A percentile compares a stretch with the other conserved stretches of the same genome.
Conservation (phyloP, 371 early-diverging fungal species). For the Apophysomyces ossiformis region DNA sequence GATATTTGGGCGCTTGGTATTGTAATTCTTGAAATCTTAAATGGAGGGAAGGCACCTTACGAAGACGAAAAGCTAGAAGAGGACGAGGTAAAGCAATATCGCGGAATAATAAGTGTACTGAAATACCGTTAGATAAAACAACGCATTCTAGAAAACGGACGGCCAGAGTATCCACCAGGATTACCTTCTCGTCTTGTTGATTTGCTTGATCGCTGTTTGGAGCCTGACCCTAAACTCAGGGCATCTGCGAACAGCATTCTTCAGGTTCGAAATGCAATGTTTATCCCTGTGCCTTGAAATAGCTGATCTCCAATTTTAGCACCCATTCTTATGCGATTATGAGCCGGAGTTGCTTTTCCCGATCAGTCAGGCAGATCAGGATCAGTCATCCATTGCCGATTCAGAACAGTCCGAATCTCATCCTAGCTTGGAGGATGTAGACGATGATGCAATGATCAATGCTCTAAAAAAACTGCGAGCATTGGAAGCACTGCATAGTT, state of each 20-base stretch:
- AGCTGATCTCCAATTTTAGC: constrained; percentile 25
- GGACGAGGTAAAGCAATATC: constrained; percentile 39
- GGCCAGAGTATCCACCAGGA: constrained; percentile 42
- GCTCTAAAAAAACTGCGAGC: constrained; percentile 29
- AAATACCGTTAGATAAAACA: constrained; percentile 45
- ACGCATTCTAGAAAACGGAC: constrained; percentile 42
- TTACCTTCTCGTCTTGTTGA: constrained; percentile 42
- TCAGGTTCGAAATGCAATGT: constrained; percentile 27
- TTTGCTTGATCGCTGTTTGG: constrained; percentile 47
- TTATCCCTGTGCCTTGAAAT: constrained; percentile 7
- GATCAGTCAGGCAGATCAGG: constrained; percentile 24
- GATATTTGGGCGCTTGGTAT: constrained; percentile 58
- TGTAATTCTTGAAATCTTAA: constrained; percentile 51
- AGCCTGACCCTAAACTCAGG: constrained; percentile 40
- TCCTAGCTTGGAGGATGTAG: constrained; percentile 4
- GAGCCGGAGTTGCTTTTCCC: constrained; percentile 47
- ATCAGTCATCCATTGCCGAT: constrained; percentile 21
- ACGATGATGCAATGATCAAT: constrained; percentile 27
- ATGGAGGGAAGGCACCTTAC: constrained; percentile 56
- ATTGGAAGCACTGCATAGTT: constrained; percentile 30
- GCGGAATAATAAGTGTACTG: not conserved
- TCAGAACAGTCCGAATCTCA: constrained; percentile 24
- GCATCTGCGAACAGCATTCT: constrained; percentile 41
- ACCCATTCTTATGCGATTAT: constrained; percentile 45
- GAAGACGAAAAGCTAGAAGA: constrained; percentile 54